Percentiles rank a stretch among this genome's conserved stretches.
Evolutionary conservation across 371 early-diverging fungal species (phyloP).

Genomic region (Neoconidiobolus thromboides): DNA sequence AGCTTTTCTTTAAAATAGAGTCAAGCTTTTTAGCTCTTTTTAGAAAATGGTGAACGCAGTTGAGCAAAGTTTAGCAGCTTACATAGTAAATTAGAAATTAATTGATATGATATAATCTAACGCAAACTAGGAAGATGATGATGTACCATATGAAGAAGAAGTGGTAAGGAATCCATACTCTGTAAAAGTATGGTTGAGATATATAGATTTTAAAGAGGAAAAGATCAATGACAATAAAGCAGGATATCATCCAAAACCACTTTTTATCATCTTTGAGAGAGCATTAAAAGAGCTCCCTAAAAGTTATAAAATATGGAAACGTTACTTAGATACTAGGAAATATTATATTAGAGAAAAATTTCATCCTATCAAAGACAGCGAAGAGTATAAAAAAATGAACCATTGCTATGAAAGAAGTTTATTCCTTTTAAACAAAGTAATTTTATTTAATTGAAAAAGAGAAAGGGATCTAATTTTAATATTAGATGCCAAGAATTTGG

Average conservation of each 20-base stretch:
- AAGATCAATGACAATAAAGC: conserved; percentile 11
- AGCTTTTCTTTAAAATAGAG: too few relatives aligned
- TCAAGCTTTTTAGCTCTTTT: too few relatives aligned
- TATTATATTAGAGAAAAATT: conserved; percentile 22
- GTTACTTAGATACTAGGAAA: conserved; percentile 57
- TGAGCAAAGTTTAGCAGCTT: too few relatives aligned
- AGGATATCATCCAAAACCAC: conserved; percentile 15
- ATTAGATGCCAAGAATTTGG: conserved; percentile 70
- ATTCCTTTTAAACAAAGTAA: conserved; percentile 71
- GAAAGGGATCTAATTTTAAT: conserved; percentile 5
- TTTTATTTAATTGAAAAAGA: neutral
- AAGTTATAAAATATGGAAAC: conserved; percentile 89
- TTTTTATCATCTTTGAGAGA: conserved; percentile 62
- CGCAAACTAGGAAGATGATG: conserved; percentile 28
- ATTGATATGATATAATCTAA: too few relatives aligned
- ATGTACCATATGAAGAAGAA: conserved; percentile 79
- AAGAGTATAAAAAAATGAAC: conserved; percentile 42
- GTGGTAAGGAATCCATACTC: conserved; percentile 64
- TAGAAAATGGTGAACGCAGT: too few relatives aligned
- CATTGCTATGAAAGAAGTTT: conserved; percentile 69
- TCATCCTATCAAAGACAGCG: conserved; percentile 23
- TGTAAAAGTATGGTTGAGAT: conserved; percentile 71
- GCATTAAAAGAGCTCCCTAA: conserved; percentile 76
- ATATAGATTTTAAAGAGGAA: conserved; percentile 64
- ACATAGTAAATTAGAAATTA: too few relatives aligned